Conservation (phyloP, 202 grass and related monocot genomes). For the Cymbopogon flexuosus region DNA sequence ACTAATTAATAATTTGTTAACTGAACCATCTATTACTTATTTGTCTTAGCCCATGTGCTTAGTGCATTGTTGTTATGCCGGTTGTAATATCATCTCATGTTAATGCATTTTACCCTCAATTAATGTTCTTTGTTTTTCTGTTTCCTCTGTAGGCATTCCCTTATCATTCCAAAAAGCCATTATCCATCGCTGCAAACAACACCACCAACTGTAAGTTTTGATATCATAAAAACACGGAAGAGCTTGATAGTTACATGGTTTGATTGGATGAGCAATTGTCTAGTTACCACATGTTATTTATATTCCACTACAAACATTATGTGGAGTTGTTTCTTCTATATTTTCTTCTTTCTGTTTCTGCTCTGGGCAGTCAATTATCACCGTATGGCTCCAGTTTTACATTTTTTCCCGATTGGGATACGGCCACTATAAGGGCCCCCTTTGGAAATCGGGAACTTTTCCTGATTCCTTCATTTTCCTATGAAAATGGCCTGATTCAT, state of each 20-base stretch:
- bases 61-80: background rate
- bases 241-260: conserved; percentile 21
- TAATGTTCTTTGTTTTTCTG: background rate
- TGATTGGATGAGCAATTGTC: background rate
- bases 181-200: conserved; percentile 63
- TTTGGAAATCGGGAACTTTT: background rate
- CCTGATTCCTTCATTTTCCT: background rate
- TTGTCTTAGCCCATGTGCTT: conserved; percentile 8
- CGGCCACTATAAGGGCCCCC: background rate
- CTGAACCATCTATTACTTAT: background rate
- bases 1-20: background rate
- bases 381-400: background rate
- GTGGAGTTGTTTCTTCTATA: background rate
- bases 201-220: conserved; percentile 59
- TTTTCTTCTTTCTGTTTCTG: background rate
- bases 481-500: background rate
- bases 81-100: background rate
- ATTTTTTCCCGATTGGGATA: background rate
- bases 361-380: background rate
- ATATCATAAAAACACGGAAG: conserved; percentile 5
- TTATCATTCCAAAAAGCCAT: conserved; percentile 84
- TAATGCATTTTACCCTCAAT: background rate
- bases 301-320: background rate
- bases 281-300: background rate
- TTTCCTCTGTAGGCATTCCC: conserved; percentile 55